Conservation (phyloP, 305 asterid genomes). For the Ajuga reptans region DNA sequence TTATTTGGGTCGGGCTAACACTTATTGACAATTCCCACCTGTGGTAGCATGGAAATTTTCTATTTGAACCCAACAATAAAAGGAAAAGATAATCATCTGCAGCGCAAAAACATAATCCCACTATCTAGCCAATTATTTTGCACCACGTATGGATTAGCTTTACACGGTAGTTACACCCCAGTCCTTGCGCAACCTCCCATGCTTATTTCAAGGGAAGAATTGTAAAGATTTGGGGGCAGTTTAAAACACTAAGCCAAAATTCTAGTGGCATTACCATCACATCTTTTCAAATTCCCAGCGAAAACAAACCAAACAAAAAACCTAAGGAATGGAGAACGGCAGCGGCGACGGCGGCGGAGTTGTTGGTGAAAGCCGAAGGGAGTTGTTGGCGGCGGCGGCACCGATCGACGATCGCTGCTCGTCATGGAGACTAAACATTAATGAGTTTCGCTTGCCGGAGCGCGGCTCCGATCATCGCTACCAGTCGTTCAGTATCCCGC, state of each 20-base stretch:
- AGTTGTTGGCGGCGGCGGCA: conserved; percentile 25
- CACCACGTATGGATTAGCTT: neutral
- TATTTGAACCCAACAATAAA: neutral
- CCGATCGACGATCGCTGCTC: conserved; percentile 27
- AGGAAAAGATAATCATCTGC: neutral
- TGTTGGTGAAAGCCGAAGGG: conserved; percentile 31
- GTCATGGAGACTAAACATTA: conserved; percentile 62
- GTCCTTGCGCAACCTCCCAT: conserved; percentile 2
- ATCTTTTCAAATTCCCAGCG: neutral
- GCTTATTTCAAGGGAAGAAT: neutral
- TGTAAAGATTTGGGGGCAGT: neutral
- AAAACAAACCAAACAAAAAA: neutral
- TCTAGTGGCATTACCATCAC: conserved; percentile 2
- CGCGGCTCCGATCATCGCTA: conserved; percentile 31
- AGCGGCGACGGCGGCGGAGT: conserved; percentile 30
- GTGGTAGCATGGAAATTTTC: neutral
- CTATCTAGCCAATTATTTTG: neutral
- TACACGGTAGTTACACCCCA: neutral
- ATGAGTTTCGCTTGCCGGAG: conserved; percentile 70
- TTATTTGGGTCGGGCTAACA: too few species aligned
- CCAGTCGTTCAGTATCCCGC: conserved; percentile 35
- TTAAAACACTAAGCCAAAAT: neutral
- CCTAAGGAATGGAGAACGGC: conserved; percentile 20
- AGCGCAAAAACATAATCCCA: neutral
- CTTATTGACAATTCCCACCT: too few species aligned